Percentiles rank a stretch among this genome's conserved stretches.
Evolutionary conservation across 2,329 filamentous ascomycete species (phyloP).

Genomic region (Talaromyces verruculosus): DNA sequence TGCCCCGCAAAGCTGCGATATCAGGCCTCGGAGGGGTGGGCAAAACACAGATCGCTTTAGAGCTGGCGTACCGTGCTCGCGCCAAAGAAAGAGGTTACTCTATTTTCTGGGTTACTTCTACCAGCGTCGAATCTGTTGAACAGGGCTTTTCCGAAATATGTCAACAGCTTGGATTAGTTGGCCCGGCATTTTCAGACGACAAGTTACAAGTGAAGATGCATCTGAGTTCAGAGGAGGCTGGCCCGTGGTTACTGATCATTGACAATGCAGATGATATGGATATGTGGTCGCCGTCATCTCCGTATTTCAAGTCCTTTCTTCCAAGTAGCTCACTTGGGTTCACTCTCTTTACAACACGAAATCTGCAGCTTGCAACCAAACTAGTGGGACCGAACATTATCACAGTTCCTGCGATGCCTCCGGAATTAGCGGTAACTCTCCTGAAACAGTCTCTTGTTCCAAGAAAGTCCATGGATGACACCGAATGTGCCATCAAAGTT

Average conservation of each 20-base stretch:
- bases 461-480: not conserved
- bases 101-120: too few species aligned
- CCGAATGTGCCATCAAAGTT: not conserved
- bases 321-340: conserved; percentile 25
- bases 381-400: conserved; percentile 23
- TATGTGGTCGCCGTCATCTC: conserved; percentile 23
- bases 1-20: too few species aligned
- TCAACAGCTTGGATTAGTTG: too few species aligned
- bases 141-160: too few species aligned
- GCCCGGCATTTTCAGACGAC: not conserved
- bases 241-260: conserved; percentile 28
- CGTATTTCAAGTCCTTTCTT: conserved; percentile 21
- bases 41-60: too few species aligned
- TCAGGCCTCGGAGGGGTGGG: too few species aligned
- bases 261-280: conserved; percentile 26
- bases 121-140: too few species aligned
- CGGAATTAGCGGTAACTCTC: conserved; percentile 15
- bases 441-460: conserved; percentile 4
- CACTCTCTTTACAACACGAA: conserved; percentile 31
- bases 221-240: conserved; percentile 19
- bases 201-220: conserved; percentile 15
- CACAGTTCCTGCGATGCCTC: conserved; percentile 19
- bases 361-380: conserved; percentile 18
- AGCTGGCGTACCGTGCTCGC: too few species aligned
- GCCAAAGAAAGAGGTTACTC: too few species aligned